Percentiles rank a stretch among this genome's conserved stretches.
These are phyloP conservation scores for Alternaria brassicae DNA, from an alignment of 2,329 filamentous ascomycete species.

Conservation along the genomic window DNA sequence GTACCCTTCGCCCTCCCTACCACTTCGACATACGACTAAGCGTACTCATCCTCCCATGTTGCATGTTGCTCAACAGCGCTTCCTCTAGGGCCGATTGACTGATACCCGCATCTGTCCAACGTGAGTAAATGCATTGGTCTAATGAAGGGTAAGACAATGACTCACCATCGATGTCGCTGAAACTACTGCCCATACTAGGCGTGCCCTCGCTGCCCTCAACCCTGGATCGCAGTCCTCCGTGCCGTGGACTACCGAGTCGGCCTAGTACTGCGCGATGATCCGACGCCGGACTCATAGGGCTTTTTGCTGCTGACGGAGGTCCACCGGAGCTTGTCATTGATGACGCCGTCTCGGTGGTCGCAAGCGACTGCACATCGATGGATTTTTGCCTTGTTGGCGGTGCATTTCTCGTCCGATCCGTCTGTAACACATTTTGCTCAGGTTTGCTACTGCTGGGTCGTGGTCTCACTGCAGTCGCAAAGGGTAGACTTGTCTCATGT, in stretches of 20 bases:
- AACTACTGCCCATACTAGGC: conserved; percentile 71
- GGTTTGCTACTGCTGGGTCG: conserved; percentile 7
- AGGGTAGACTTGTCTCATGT: conserved; percentile 54
- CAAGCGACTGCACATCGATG: conserved; percentile 30
- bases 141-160: neutral
- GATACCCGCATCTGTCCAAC: conserved; percentile 71
- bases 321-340: conserved; percentile 61
- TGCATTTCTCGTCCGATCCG: conserved; percentile 8
- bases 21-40: conserved; percentile 69
- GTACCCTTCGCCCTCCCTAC: conserved; percentile 47
- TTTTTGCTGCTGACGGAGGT: conserved; percentile 26
- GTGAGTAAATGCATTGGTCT: conserved; percentile 11
- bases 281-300: conserved; percentile 53
- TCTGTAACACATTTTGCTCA: conserved; percentile 17
- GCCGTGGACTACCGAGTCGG: conserved; percentile 61
- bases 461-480: conserved; percentile 44
- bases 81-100: conserved; percentile 83
- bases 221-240: conserved; percentile 21
- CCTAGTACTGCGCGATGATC: conserved; percentile 66
- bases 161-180: conserved; percentile 80
- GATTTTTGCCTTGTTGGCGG: conserved; percentile 19
- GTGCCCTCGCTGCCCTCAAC: conserved; percentile 47
- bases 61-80: conserved; percentile 75
- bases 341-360: conserved; percentile 48
- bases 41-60: conserved; percentile 71